These are phyloP conservation scores for Spinellus fusiger DNA, from an alignment of 192 early-diverging fungal species.

Conservation along the genomic window DNA sequence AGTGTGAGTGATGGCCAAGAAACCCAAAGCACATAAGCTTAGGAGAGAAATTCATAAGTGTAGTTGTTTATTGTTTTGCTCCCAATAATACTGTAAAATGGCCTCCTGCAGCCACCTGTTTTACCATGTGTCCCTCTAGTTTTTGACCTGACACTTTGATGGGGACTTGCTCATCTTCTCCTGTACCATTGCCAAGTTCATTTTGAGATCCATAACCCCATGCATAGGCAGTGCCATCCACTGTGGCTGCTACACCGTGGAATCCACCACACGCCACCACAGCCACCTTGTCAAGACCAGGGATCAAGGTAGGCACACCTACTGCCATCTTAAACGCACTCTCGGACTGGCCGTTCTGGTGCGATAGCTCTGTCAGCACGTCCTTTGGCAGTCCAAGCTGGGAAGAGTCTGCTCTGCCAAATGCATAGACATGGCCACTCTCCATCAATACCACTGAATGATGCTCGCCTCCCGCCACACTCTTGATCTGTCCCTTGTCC, in stretches of 20 bases:
- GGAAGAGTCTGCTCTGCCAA: slow-evolving; percentile 77
- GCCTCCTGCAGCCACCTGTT: slow-evolving; percentile 68
- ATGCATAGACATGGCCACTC: slow-evolving; percentile 71
- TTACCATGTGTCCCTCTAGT: slow-evolving; percentile 56
- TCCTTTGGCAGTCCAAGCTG: slow-evolving; percentile 68
- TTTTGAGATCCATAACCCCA: slow-evolving; percentile 91
- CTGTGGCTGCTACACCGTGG: slow-evolving; percentile 47
- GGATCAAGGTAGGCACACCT: slow-evolving; percentile 49
- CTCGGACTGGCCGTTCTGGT: not conserved
- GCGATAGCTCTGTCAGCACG: slow-evolving; percentile 28
- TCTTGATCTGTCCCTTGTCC: slow-evolving; percentile 35
- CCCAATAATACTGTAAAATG: slow-evolving; percentile 68
- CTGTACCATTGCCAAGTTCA: slow-evolving; percentile 75
- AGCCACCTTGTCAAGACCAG: slow-evolving; percentile 30
- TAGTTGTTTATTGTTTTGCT: not conserved
- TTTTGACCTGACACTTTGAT: slow-evolving; percentile 61
- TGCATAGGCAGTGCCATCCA: slow-evolving; percentile 59
- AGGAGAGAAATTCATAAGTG: not conserved
- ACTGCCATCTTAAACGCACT: slow-evolving; percentile 51
- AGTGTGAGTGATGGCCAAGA: not conserved
- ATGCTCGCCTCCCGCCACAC: slow-evolving; percentile 81
- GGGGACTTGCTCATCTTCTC: slow-evolving; percentile 64
- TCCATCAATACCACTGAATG: slow-evolving; percentile 73
- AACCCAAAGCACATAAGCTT: not conserved
- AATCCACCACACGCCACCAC: slow-evolving; percentile 53